Percentiles rank a stretch among this genome's conserved stretches.
Evolutionary conservation across 2,329 filamentous ascomycete species (phyloP).

Genomic region (Trichothecium roseum): DNA sequence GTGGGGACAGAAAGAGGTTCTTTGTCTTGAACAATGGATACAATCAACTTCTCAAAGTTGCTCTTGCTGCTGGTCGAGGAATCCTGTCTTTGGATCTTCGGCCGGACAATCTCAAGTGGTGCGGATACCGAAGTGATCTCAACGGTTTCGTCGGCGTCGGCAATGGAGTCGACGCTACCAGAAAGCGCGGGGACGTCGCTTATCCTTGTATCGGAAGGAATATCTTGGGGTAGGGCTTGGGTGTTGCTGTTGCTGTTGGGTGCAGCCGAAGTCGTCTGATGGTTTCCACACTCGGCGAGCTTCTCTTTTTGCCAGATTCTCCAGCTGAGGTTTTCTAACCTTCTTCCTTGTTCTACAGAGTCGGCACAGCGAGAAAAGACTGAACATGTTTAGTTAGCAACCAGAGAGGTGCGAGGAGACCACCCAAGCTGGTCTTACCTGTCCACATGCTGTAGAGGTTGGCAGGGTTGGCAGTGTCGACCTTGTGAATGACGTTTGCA

Average conservation of each 20-base stretch:
- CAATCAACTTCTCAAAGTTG: constrained; percentile 88
- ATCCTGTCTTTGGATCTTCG: constrained; percentile 60
- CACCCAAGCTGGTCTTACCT: constrained; percentile 46
- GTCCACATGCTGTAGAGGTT: constrained; percentile 97
- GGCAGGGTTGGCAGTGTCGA: constrained; percentile 86
- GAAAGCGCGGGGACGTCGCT: constrained; percentile 62
- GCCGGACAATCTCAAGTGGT: constrained; percentile 50
- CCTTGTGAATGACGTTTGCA: constrained; percentile 83
- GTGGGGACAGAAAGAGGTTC: constrained; percentile 38
- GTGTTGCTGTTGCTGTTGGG: constrained; percentile 23
- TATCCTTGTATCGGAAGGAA: constrained; percentile 30
- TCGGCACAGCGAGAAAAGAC: constrained; percentile 93
- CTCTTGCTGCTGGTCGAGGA: constrained; percentile 61
- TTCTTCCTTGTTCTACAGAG: constrained; percentile 83
- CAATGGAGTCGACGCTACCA: constrained; percentile 64
- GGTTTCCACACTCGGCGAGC: constrained; percentile 57
- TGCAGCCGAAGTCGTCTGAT: constrained; percentile 39
- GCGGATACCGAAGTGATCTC: constrained; percentile 45
- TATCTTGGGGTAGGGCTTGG: constrained; percentile 38
- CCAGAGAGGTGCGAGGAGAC: constrained; percentile 5
- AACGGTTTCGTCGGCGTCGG: constrained; percentile 52
- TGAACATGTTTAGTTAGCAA: constrained; percentile 29
- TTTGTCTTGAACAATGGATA: constrained; percentile 84
- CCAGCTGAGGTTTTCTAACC: constrained; percentile 94
- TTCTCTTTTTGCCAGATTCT: constrained; percentile 82